A percentile compares a stretch with the other conserved stretches of the same genome.
phyloP scores from a whole-genome alignment of 2,329 filamentous ascomycete species.

The Fusarium coicis region DNA sequence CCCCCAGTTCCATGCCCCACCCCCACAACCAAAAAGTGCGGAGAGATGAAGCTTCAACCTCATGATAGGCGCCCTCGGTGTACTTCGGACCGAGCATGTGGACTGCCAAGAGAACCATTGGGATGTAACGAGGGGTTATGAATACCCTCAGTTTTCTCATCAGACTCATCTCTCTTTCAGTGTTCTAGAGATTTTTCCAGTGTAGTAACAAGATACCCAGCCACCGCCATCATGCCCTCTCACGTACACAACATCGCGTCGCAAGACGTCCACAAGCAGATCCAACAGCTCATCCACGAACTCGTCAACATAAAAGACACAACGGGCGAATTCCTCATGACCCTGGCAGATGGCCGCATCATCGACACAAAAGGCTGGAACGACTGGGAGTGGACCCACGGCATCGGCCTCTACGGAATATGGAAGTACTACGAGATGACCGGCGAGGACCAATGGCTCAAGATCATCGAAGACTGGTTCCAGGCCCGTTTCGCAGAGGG shows the following conservation, averaged over 20 bases:
- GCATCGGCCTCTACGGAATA: slow-evolving; percentile 81
- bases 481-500: slow-evolving; percentile 73
- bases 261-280: slow-evolving; percentile 62
- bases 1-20: slow-evolving; percentile 16
- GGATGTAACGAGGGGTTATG: slow-evolving; percentile 8
- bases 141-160: slow-evolving; percentile 9
- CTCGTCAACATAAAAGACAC: slow-evolving; percentile 81
- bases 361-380: slow-evolving; percentile 89
- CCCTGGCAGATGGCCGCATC: slow-evolving; percentile 75
- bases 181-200: too few relatives aligned
- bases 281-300: slow-evolving; percentile 76
- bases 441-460: slow-evolving; percentile 67
- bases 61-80: slow-evolving; percentile 19
- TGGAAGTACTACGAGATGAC: slow-evolving; percentile 85
- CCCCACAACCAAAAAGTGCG: slow-evolving; percentile 37
- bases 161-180: not conserved
- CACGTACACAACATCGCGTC: slow-evolving; percentile 58
- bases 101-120: slow-evolving; percentile 8
- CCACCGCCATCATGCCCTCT: slow-evolving; percentile 42
- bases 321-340: slow-evolving; percentile 78
- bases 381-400: slow-evolving; percentile 86
- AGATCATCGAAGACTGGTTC: slow-evolving; percentile 81
- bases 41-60: slow-evolving; percentile 17
- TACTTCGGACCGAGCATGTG: slow-evolving; percentile 36
- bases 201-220: not conserved